A percentile compares a stretch with the other conserved stretches of the same genome.
These are phyloP conservation scores for Myxozyma kluyveri DNA, from an alignment of 805 yeast genomes.

Conservation along the genomic window DNA sequence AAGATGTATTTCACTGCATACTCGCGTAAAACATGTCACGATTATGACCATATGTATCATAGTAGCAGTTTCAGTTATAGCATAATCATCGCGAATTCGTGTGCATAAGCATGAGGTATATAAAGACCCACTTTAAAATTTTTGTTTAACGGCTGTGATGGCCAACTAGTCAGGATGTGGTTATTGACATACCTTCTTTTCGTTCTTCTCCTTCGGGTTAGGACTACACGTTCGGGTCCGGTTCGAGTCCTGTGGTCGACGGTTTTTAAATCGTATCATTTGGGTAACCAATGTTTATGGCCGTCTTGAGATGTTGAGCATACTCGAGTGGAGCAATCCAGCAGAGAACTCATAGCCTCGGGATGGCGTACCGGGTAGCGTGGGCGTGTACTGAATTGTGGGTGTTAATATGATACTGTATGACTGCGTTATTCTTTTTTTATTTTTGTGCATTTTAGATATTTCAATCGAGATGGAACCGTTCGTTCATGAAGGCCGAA, in stretches of 20 bases:
- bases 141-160: constrained; percentile 22
- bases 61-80: too few relatives aligned
- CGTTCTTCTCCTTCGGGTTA: neutral
- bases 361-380: constrained; percentile 30
- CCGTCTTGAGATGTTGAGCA: constrained; percentile 23
- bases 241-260: constrained; percentile 31
- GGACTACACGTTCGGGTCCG: constrained; percentile 22
- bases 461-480: too few relatives aligned
- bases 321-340: constrained; percentile 30
- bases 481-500: too few relatives aligned
- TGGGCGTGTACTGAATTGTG: constrained; percentile 18
- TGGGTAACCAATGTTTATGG: constrained; percentile 22
- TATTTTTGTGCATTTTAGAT: too few relatives aligned
- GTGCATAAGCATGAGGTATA: neutral
- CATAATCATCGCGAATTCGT: too few relatives aligned
- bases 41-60: too few relatives aligned
- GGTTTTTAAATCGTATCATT: constrained; percentile 8
- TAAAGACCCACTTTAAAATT: neutral
- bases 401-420: constrained; percentile 13
- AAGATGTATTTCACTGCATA: too few relatives aligned
- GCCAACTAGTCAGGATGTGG: constrained; percentile 22
- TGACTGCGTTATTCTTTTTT: constrained; percentile 11
- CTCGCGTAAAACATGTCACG: too few relatives aligned
- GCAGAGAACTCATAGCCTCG: constrained; percentile 30
- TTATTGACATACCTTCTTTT: constrained; percentile 2